Conservation (phyloP, 345 rosid genomes). For the Arabidopsis thaliana region DNA sequence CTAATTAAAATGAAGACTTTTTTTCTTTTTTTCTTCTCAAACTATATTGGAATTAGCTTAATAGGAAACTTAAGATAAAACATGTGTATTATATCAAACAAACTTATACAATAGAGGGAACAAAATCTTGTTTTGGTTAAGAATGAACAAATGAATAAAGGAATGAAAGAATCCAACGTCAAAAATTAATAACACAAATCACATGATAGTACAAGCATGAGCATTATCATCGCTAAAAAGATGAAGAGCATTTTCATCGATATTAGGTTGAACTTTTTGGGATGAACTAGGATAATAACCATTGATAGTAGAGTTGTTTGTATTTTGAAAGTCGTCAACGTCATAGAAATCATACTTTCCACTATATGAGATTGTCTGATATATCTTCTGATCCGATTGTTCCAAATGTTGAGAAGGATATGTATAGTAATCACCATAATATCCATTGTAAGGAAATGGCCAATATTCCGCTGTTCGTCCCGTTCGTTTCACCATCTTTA, state of each 20-base stretch:
- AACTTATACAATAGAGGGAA: constrained; percentile 1
- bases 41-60: background rate
- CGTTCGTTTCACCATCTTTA: constrained; percentile 73
- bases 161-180: background rate
- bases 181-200: constrained; percentile 36
- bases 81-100: background rate
- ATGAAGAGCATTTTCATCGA: constrained; percentile 63
- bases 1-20: no score
- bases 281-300: constrained; percentile 24
- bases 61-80: background rate
- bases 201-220: constrained; percentile 56
- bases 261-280: background rate
- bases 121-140: background rate
- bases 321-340: background rate
- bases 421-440: constrained; percentile 61
- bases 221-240: constrained; percentile 90
- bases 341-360: constrained; percentile 40
- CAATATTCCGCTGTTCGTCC: constrained; percentile 81
- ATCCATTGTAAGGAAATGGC: constrained; percentile 80
- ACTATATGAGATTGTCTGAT: constrained; percentile 52
- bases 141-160: constrained; percentile 31
- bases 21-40: no score
- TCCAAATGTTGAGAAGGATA: constrained; percentile 59
- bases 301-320: constrained; percentile 4
- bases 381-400: constrained; percentile 46